Conservation (phyloP, 2,329 filamentous ascomycete genomes). For the Sporothrix inflata region DNA sequence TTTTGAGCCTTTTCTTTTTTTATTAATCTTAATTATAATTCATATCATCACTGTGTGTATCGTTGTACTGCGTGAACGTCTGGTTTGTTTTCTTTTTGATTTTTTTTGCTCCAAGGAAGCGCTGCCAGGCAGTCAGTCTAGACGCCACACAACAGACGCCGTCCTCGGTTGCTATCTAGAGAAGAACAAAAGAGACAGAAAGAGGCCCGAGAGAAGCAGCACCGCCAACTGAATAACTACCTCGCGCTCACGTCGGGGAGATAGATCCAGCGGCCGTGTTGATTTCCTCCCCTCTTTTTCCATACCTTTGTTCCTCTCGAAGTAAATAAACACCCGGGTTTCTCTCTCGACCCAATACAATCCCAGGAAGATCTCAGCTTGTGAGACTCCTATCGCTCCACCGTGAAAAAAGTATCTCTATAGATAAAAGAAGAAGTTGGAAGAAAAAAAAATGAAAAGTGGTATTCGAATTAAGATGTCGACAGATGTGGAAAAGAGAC, state of each 20-base stretch:
- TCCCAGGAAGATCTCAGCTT: background rate
- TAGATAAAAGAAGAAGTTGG: background rate
- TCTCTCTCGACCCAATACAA: background rate
- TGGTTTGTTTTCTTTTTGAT: conserved; percentile 13
- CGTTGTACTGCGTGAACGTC: background rate
- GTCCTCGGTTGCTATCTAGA: conserved; percentile 8
- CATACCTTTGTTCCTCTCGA: background rate
- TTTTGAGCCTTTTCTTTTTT: background rate
- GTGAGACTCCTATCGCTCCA: background rate
- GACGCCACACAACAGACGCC: conserved; percentile 14
- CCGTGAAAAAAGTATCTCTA: background rate
- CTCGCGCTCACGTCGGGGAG: conserved; percentile 19
- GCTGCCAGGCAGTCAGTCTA: conserved; percentile 13
- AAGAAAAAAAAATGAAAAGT: background rate
- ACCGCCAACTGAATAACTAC: background rate
- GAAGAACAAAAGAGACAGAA: background rate
- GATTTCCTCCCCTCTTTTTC: background rate
- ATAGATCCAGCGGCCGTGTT: background rate
- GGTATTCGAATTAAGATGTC: conserved; percentile 1
- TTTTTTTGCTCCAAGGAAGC: background rate
- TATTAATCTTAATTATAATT: conserved; percentile 3
- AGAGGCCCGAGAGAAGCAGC: background rate
- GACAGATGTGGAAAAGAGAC: background rate
- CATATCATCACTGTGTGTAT: background rate
- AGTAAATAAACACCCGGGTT: conserved; percentile 1